Conservation (phyloP, 345 rosid genomes). For the Bruguiera parviflora region DNA sequence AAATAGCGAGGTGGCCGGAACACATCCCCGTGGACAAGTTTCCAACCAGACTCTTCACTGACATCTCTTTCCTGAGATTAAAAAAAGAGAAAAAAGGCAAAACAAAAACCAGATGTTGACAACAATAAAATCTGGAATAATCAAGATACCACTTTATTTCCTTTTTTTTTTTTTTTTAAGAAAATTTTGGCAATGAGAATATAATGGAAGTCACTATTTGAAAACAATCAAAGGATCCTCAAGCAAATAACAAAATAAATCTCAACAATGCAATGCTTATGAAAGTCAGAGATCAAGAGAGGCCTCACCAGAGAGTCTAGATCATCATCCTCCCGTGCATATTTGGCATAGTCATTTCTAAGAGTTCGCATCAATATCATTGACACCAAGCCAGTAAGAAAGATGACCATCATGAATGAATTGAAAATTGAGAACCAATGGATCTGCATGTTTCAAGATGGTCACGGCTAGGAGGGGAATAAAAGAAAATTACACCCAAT, state of each 20-base stretch:
- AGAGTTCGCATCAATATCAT: constrained; percentile 97
- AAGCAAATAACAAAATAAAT: not conserved
- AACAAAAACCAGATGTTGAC: constrained; percentile 6
- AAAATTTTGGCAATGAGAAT: not conserved
- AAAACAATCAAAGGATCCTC: not conserved
- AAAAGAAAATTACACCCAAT: not conserved
- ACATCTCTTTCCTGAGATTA: constrained; percentile 81
- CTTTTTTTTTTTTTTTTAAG: not conserved
- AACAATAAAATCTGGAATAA: not conserved
- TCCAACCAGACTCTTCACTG: constrained; percentile 97
- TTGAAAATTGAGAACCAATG: constrained; percentile 98
- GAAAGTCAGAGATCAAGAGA: not conserved
- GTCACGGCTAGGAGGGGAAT: not conserved
- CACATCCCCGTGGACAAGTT: constrained; percentile 97
- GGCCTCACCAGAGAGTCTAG: constrained; percentile 77
- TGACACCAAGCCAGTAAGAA: constrained; percentile 93
- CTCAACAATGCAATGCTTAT: not conserved
- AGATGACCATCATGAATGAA: constrained; percentile 98
- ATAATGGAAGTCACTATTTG: not conserved
- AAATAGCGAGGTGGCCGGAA: constrained; percentile 68
- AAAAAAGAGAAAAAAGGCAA: not conserved
- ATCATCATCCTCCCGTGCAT: constrained; percentile 96
- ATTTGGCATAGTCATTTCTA: constrained; percentile 90
- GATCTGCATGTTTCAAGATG: constrained; percentile 47
- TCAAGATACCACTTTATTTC: too few species aligned